Conservation (phyloP, 129 eudicot species). For the Escallonia herrerae region DNA sequence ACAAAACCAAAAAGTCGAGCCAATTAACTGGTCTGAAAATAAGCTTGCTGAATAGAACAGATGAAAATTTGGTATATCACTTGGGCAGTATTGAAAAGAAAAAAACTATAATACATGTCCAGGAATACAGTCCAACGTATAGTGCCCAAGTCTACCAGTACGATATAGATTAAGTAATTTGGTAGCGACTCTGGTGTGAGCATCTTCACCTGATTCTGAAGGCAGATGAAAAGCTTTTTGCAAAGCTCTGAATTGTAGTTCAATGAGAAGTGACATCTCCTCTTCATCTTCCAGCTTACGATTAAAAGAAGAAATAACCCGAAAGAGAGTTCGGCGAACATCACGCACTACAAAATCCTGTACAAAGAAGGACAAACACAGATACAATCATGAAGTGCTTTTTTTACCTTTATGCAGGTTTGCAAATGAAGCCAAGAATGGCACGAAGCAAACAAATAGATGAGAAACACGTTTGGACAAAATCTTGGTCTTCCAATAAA, state of each 20-base stretch:
- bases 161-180: slow-evolving; percentile 67
- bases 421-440: neutral
- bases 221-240: slow-evolving; percentile 37
- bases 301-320: slow-evolving; percentile 36
- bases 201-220: slow-evolving; percentile 28
- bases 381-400: too few species aligned
- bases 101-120: neutral
- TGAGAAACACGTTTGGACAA: neutral
- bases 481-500: neutral
- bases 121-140: slow-evolving; percentile 46
- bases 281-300: slow-evolving; percentile 37
- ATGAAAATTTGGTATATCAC: too few species aligned
- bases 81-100: neutral
- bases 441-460: neutral
- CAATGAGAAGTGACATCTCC: slow-evolving; percentile 34
- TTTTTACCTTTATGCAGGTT: too few species aligned
- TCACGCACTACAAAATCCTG: slow-evolving; percentile 56
- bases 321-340: slow-evolving; percentile 50
- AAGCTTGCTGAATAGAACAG: too few species aligned
- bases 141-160: slow-evolving; percentile 86
- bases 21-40: too few species aligned
- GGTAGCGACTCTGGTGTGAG: slow-evolving; percentile 29
- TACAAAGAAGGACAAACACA: neutral
- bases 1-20: too few species aligned
- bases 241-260: slow-evolving; percentile 32